These are phyloP conservation scores for Guyanaporus albipodus DNA, from an alignment of 768 basidiomycete genomes.

Conservation along the genomic window DNA sequence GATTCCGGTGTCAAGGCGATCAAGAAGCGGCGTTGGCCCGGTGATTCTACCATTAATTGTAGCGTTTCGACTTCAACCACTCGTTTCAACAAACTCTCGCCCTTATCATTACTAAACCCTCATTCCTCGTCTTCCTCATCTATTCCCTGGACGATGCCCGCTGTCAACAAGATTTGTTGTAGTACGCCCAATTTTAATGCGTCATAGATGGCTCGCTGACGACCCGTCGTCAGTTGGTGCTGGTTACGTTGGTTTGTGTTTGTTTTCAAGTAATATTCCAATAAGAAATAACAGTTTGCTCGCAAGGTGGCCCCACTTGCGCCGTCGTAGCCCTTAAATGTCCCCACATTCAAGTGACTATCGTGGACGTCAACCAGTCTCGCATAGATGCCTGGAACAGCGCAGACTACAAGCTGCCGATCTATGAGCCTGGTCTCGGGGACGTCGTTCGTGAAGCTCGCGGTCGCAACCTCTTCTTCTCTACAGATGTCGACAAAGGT, in stretches of 20 bases:
- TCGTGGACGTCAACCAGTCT: conserved; percentile 94
- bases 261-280: conserved; percentile 1
- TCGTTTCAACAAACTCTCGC: neutral
- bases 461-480: conserved; percentile 96
- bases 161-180: conserved; percentile 83
- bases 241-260: conserved; percentile 82
- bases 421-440: conserved; percentile 96
- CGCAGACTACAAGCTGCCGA: conserved; percentile 78
- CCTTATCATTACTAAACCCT: neutral
- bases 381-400: conserved; percentile 98
- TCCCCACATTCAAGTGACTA: conserved; percentile 90
- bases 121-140: no score
- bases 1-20: no score
- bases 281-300: conserved; percentile 15
- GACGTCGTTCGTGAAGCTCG: conserved; percentile 85
- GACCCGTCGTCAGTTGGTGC: conserved; percentile 58
- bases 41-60: no score
- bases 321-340: conserved; percentile 93
- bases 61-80: no score
- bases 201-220: conserved; percentile 4
- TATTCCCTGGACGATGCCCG: conserved; percentile 29
- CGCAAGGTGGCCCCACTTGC: conserved; percentile 86
- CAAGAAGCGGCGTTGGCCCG: no score
- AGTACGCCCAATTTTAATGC: conserved; percentile 49
- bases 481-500: conserved; percentile 88